Conservation (phyloP, 2,329 filamentous ascomycete species). For the Coniella vitis region DNA sequence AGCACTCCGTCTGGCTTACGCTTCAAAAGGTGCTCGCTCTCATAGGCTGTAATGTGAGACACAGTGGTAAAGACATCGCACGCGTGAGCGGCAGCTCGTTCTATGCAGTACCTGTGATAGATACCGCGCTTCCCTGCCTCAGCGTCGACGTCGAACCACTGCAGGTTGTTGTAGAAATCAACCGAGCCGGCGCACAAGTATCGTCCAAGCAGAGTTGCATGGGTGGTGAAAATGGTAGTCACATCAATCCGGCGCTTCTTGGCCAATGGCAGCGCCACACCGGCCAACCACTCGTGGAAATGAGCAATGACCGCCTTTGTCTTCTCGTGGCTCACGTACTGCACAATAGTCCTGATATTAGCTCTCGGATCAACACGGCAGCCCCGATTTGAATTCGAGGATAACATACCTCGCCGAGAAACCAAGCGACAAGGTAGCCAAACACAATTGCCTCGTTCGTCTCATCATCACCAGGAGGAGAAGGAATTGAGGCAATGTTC, state of each 20-base stretch:
- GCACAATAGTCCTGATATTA: conserved; percentile 18
- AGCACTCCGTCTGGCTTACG: conserved; percentile 94
- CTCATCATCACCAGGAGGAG: conserved; percentile 83
- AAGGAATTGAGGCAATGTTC: conserved; percentile 89
- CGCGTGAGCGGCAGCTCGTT: conserved; percentile 84
- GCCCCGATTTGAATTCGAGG: neutral
- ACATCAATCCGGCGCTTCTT: conserved; percentile 94
- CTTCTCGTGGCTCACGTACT: conserved; percentile 94
- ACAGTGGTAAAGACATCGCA: conserved; percentile 98
- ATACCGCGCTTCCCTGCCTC: conserved; percentile 97
- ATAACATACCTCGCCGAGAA: conserved; percentile 78
- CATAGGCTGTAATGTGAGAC: conserved; percentile 96
- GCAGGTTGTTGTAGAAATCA: conserved; percentile 98
- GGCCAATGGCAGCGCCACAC: conserved; percentile 83
- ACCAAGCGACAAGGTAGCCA: conserved; percentile 96
- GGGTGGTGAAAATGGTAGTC: conserved; percentile 97
- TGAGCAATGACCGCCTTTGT: conserved; percentile 90
- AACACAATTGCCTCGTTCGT: conserved; percentile 98
- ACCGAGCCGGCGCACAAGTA: conserved; percentile 97
- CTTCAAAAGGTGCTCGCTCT: conserved; percentile 95
- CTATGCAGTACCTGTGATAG: conserved; percentile 97
- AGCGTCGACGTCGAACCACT: conserved; percentile 91
- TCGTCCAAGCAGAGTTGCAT: conserved; percentile 88
- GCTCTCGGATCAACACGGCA: neutral
- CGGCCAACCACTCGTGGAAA: conserved; percentile 97